Evolutionary conservation across 2,329 filamentous ascomycete species (phyloP).

Genomic region (Trichoderma semiorbis): DNA sequence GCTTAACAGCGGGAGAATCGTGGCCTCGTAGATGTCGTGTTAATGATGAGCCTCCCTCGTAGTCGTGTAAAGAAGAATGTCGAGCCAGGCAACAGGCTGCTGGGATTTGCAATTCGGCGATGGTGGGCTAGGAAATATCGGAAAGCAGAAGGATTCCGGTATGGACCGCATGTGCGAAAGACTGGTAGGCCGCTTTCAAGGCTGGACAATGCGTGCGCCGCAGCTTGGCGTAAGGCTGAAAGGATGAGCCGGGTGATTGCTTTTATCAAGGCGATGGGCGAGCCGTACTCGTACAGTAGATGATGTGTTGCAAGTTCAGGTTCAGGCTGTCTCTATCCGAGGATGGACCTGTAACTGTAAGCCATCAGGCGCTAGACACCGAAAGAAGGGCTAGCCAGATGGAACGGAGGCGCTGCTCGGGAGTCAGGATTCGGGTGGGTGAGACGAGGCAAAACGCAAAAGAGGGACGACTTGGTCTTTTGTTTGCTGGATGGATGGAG

Average conservation of each 20-base stretch:
- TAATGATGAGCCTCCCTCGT: background rate
- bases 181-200: background rate
- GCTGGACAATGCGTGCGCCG: background rate
- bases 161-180: background rate
- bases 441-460: constrained; percentile 14
- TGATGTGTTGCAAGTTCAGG: background rate
- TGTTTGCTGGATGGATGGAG: constrained; percentile 11
- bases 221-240: constrained; percentile 7
- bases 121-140: background rate
- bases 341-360: background rate
- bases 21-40: background rate
- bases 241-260: background rate
- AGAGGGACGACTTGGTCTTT: constrained; percentile 16
- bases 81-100: background rate
- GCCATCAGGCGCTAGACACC: constrained; percentile 12
- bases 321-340: background rate
- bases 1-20: background rate
- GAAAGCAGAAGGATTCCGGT: background rate
- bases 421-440: constrained; percentile 6
- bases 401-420: constrained; percentile 2
- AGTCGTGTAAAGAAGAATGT: background rate
- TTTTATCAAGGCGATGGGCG: background rate
- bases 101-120: background rate
- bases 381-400: background rate
- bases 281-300: background rate